A percentile compares a stretch with the other conserved stretches of the same genome.
These are phyloP conservation scores for Corylus americana DNA, from an alignment of 306 rosid species.

Conservation along the genomic window DNA sequence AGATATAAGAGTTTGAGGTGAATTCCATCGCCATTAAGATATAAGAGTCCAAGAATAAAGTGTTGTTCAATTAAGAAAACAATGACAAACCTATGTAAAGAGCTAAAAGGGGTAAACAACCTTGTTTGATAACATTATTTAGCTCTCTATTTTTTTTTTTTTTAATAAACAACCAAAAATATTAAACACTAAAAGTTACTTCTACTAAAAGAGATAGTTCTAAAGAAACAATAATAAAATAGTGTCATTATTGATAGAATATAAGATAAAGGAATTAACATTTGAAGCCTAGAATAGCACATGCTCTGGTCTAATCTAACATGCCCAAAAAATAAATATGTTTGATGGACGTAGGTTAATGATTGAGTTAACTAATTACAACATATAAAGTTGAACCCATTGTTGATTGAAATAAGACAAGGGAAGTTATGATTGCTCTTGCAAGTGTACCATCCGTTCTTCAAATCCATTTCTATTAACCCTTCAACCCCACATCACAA, in stretches of 20 bases:
- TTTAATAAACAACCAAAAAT: too few species aligned
- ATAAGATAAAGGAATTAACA: neutral
- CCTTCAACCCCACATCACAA: too few species aligned
- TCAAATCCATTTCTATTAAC: neutral
- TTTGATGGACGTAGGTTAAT: neutral
- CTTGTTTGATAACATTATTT: too few species aligned
- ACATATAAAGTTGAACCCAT: neutral
- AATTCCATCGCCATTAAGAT: too few species aligned
- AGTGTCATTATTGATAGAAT: neutral
- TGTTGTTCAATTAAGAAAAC: too few species aligned
- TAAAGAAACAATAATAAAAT: neutral
- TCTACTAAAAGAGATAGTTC: too few species aligned
- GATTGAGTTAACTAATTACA: neutral
- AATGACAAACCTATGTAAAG: too few species aligned
- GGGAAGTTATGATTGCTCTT: neutral
- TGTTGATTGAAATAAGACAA: neutral
- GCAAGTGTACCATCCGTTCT: neutral
- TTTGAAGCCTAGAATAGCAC: neutral
- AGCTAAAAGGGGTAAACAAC: too few species aligned
- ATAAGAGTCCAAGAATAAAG: too few species aligned
- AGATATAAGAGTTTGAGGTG: too few species aligned
- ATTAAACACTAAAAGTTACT: too few species aligned
- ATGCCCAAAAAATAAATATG: neutral
- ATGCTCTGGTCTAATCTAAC: neutral
- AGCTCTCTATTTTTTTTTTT: too few species aligned